Percentiles rank a stretch among this genome's conserved stretches.
phyloP scores from a whole-genome alignment of 306 rosid species.

The Cyclanthera cordifolia region DNA sequence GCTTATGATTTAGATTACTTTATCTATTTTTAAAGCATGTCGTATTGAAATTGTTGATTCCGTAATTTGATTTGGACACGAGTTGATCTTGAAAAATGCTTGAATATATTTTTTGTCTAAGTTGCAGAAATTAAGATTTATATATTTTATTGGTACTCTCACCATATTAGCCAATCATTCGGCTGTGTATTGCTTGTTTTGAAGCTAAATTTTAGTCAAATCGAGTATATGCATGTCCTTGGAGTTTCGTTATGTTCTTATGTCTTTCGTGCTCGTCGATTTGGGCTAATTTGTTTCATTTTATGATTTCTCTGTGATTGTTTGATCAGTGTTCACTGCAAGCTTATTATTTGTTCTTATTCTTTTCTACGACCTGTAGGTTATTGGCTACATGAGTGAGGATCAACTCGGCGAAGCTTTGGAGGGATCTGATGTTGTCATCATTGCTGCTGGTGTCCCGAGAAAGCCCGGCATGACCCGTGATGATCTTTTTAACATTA shows the following conservation, averaged over 20 bases:
- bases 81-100: too few relatives aligned
- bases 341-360: background rate
- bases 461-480: slow-evolving; percentile 99
- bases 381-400: slow-evolving; percentile 59
- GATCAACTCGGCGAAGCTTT: slow-evolving; percentile 63
- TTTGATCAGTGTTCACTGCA: background rate
- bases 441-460: slow-evolving; percentile 95
- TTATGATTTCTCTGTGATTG: background rate
- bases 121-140: too few relatives aligned
- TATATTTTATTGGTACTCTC: too few relatives aligned
- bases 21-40: too few relatives aligned
- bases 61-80: too few relatives aligned
- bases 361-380: slow-evolving; percentile 26
- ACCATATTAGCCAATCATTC: too few relatives aligned
- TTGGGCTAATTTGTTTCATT: background rate
- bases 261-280: background rate
- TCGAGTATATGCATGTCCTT: background rate
- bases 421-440: slow-evolving; percentile 83
- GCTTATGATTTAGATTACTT: too few relatives aligned
- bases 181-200: background rate
- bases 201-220: background rate
- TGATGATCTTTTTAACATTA: slow-evolving; percentile 91
- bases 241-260: background rate
- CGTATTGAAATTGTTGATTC: too few relatives aligned
- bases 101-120: too few relatives aligned